A percentile compares a stretch with the other conserved stretches of the same genome.
These are phyloP conservation scores for Ustilago bromivora DNA, from an alignment of 1,284 basidiomycete genomes.

Conservation along the genomic window DNA sequence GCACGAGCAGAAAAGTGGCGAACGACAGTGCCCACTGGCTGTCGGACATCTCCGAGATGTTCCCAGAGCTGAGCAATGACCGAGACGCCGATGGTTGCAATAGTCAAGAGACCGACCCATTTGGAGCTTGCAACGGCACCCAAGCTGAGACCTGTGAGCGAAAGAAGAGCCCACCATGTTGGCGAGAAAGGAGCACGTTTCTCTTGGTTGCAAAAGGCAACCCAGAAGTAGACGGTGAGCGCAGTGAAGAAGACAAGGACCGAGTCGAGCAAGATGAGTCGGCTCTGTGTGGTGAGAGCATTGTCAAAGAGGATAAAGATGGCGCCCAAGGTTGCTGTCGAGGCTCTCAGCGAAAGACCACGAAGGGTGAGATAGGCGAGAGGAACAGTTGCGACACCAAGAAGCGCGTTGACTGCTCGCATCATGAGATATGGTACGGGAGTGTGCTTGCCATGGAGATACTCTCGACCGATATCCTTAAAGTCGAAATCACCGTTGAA, in stretches of 20 bases:
- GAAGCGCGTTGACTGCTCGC: slow-evolving; percentile 89
- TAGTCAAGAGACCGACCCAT: slow-evolving; percentile 99
- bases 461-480: slow-evolving; percentile 83
- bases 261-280: slow-evolving; percentile 96
- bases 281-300: slow-evolving; percentile 91
- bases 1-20: slow-evolving; percentile 90
- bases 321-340: slow-evolving; percentile 88
- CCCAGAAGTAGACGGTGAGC: slow-evolving; percentile 86
- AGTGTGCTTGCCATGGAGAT: slow-evolving; percentile 61
- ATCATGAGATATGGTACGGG: slow-evolving; percentile 93
- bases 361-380: slow-evolving; percentile 93
- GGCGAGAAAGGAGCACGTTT: slow-evolving; percentile 79
- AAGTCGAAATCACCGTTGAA: slow-evolving; percentile 96
- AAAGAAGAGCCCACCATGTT: slow-evolving; percentile 92
- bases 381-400: slow-evolving; percentile 90
- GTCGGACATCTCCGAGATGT: slow-evolving; percentile 86
- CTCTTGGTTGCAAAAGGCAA: slow-evolving; percentile 91
- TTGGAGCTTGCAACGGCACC: slow-evolving; percentile 94
- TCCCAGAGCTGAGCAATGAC: slow-evolving; percentile 90
- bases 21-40: slow-evolving; percentile 80
- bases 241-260: slow-evolving; percentile 98
- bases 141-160: slow-evolving; percentile 86
- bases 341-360: slow-evolving; percentile 83
- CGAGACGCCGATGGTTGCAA: slow-evolving; percentile 88
- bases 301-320: slow-evolving; percentile 97